Base-by-base conservation (phyloP, 768 basidiomycete genomes). In the Russula ochroleuca region DNA sequence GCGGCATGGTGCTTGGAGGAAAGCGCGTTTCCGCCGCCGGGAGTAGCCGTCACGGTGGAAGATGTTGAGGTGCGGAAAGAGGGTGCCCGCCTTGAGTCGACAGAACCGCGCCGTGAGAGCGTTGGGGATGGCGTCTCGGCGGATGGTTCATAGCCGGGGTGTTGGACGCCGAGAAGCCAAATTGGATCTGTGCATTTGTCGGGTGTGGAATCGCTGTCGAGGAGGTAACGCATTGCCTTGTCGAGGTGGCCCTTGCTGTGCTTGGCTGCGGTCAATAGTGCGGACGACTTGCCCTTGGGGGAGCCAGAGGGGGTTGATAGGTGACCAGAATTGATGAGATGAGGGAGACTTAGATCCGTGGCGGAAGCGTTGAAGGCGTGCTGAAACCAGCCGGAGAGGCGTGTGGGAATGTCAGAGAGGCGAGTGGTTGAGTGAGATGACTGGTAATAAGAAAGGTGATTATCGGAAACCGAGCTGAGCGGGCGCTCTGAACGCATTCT, bases 131-230 rank as follows among this genome's bases (percentile, higher is more conserved):
- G 14, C 1, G 59, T 3, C 11, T 74, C 71, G 0, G 73, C 67
- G 1, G 72, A 73, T 10, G 77, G 75, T 66, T 88, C 89, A 68
- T 86, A 91, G 0, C 90, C 91, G 3, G 84, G 81, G 64, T 94
- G 93, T 66, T 83, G 80, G 3, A 93, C 85, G 43, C 94, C 95
- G 25, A 97, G 79, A 2, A 97, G 75, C 94, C 94, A 97, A 33
- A 98, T 96, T 0, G 87, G 83, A 21, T 94, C 91, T 0, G 81
- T 71, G 59, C 85, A 94, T 70, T 82, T 86, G 73, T 97, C 94
- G 1, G 90, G 92, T 3, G 81, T 83, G 19, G 93, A 85, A 74
- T 98, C 95, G 68, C 85, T 84, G 76, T 98, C 95, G 65, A 96
- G 80, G n/a, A 98, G 78, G 75, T 94, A 92, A 50, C 93, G 81